phyloP scores from a whole-genome alignment of 2,329 filamentous ascomycete species.

The Teratosphaeriaceae sp. region DNA sequence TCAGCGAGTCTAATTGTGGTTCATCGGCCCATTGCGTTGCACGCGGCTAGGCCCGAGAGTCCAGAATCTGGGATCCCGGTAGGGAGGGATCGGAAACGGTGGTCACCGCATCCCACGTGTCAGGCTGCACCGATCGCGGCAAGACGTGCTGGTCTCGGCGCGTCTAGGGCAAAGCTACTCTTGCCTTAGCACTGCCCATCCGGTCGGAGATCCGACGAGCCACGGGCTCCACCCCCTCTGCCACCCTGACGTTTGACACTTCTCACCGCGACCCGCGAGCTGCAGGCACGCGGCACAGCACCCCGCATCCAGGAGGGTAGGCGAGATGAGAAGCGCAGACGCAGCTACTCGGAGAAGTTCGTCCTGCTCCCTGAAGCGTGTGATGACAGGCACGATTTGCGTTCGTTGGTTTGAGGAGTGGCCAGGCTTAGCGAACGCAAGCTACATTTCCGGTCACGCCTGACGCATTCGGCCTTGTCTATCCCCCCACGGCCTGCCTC shows the following conservation, averaged over 20 bases:
- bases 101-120: conserved; percentile 2
- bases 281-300: conserved; percentile 2
- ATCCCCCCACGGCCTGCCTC: not conserved
- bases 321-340: conserved; percentile 5
- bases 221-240: not conserved
- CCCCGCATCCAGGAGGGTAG: too few relatives aligned
- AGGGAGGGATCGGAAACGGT: conserved; percentile 11
- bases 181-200: not conserved
- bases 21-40: conserved; percentile 8
- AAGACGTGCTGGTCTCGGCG: too few relatives aligned
- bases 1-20: not conserved
- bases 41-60: conserved; percentile 4
- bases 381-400: too few relatives aligned
- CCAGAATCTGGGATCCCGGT: not conserved
- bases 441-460: not conserved
- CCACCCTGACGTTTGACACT: too few relatives aligned
- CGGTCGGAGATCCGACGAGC: not conserved
- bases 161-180: not conserved
- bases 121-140: not conserved
- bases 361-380: too few relatives aligned
- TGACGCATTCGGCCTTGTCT: not conserved
- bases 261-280: too few relatives aligned
- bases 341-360: not conserved
- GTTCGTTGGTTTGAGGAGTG: not conserved
- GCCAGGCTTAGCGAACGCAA: conserved; percentile 5